phyloP scores from a whole-genome alignment of 441 rosid genomes.

The Populus hybrid region DNA sequence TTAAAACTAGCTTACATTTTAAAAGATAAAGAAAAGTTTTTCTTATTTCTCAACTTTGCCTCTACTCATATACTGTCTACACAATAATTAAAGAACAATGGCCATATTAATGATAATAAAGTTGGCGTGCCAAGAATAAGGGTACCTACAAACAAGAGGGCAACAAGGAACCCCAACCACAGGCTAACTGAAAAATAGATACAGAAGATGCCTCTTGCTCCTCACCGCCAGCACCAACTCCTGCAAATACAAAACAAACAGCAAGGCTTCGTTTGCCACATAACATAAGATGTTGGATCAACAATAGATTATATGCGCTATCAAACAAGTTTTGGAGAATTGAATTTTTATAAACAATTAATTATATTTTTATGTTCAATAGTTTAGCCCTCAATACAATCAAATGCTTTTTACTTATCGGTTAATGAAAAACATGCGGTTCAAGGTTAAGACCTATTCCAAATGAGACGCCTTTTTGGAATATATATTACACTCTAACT shows the following conservation, averaged over 20 bases:
- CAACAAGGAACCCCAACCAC: slow-evolving; percentile 69
- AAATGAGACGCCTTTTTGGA: background rate
- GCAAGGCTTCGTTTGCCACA: background rate
- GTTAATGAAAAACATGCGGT: background rate
- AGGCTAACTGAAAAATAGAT: slow-evolving; percentile 78
- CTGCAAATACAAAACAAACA: slow-evolving; percentile 32
- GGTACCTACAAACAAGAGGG: slow-evolving; percentile 98
- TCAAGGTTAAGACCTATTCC: background rate
- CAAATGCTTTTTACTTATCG: background rate
- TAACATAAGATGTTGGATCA: background rate
- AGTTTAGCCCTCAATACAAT: background rate
- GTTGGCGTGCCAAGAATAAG: slow-evolving; percentile 46
- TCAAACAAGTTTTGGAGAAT: background rate
- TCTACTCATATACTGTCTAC: background rate
- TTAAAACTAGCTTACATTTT: background rate
- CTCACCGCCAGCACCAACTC: slow-evolving; percentile 99
- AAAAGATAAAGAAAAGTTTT: background rate
- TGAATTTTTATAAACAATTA: background rate
- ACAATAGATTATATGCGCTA: too few relatives aligned
- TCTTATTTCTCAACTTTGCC: background rate
- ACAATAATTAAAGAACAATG: background rate
- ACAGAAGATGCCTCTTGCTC: slow-evolving; percentile 74
- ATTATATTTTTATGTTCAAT: background rate
- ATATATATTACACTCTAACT: background rate
- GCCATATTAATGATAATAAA: background rate